Evolutionary conservation across 75 land plant genomes (phyloP).

Genomic region (Picea glauca): DNA sequence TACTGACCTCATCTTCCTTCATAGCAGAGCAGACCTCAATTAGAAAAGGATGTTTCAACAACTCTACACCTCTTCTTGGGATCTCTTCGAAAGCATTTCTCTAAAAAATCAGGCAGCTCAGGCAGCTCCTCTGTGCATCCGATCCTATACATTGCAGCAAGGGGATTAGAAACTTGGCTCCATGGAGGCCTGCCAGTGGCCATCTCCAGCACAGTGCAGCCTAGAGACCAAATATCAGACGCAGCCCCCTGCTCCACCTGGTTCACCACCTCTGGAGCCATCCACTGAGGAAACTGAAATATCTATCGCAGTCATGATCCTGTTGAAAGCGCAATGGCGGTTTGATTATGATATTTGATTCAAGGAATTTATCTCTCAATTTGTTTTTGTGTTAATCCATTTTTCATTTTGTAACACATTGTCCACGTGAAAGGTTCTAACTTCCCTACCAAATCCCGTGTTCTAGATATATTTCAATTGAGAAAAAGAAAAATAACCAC

Average conservation of each 20-base stretch:
- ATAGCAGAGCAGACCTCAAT: background rate
- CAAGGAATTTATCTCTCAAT: too few species aligned
- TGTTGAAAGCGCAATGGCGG: too few species aligned
- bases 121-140: constrained; percentile 48
- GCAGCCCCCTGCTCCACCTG: constrained; percentile 31
- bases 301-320: too few species aligned
- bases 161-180: constrained; percentile 22
- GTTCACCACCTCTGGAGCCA: constrained; percentile 43
- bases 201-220: constrained; percentile 43
- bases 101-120: constrained; percentile 64
- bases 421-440: too few species aligned
- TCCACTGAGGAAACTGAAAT: constrained; percentile 10
- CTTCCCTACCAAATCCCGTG: too few species aligned
- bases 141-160: constrained; percentile 54
- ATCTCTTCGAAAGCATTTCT: constrained; percentile 55
- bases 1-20: background rate
- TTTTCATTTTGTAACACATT: too few species aligned
- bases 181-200: constrained; percentile 39
- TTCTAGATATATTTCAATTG: too few species aligned
- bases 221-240: constrained; percentile 34
- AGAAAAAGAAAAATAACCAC: too few species aligned
- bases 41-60: constrained; percentile 56
- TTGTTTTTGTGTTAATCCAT: too few species aligned
- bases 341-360: too few species aligned
- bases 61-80: constrained; percentile 44